Conservation (phyloP, 2,329 filamentous ascomycete genomes). For the Scedosporium minutisporum region DNA sequence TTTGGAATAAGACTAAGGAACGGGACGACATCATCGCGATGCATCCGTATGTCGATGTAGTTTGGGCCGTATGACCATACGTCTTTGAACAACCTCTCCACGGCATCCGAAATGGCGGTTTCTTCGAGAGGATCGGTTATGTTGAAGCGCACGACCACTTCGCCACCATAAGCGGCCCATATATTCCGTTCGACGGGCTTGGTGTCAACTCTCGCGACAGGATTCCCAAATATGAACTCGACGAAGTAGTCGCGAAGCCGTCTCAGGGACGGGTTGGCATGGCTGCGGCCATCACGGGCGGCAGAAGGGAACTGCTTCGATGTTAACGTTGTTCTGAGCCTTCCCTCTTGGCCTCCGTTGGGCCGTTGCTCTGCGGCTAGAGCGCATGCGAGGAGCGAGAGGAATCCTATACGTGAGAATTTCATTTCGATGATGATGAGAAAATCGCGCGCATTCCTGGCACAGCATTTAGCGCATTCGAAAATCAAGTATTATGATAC, state of each 20-base stretch:
- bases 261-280: conserved; percentile 15
- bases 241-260: conserved; percentile 17
- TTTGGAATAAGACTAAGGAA: conserved; percentile 68
- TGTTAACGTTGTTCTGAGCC: not conserved
- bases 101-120: conserved; percentile 59
- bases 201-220: conserved; percentile 20
- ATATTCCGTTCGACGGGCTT: not conserved
- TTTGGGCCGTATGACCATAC: conserved; percentile 78
- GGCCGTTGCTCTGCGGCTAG: not conserved
- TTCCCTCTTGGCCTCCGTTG: not conserved
- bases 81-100: conserved; percentile 70
- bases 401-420: not conserved
- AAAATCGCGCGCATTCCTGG: no score
- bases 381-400: not conserved
- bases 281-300: conserved; percentile 42
- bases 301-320: conserved; percentile 17
- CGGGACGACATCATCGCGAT: conserved; percentile 66
- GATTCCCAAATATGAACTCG: conserved; percentile 39
- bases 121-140: conserved; percentile 61
- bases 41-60: conserved; percentile 76
- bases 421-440: not conserved
- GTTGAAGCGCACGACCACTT: conserved; percentile 86
- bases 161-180: conserved; percentile 52
- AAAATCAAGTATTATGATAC: no score
- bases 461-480: no score